Evolutionary conservation across 2,329 filamentous ascomycete genomes (phyloP).

Genomic region (Aspergillus tubingensis): DNA sequence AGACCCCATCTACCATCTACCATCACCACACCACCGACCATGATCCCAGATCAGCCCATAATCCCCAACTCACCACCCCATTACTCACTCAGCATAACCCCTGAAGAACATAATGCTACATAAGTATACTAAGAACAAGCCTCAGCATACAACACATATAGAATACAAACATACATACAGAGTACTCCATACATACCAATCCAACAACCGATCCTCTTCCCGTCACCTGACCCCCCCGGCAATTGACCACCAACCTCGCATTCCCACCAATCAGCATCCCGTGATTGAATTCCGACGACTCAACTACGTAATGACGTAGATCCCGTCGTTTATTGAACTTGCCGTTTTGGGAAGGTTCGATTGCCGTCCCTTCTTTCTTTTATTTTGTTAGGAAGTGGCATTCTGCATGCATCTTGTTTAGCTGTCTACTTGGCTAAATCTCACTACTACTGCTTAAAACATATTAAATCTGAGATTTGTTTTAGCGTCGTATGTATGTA

Average conservation of each 20-base stretch:
- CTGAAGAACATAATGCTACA: too few relatives aligned
- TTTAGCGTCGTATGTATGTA: neutral
- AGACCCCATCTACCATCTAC: neutral
- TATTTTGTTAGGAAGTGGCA: neutral
- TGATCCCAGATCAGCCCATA: neutral
- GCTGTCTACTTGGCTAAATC: too few relatives aligned
- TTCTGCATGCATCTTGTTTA: too few relatives aligned
- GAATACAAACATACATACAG: neutral
- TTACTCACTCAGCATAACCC: neutral
- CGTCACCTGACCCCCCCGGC: conserved; percentile 15
- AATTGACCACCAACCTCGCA: neutral
- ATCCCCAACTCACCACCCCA: neutral
- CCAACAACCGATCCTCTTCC: neutral
- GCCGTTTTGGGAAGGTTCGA: neutral
- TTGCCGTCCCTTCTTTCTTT: neutral
- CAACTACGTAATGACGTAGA: conserved; percentile 9
- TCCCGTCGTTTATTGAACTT: conserved; percentile 8
- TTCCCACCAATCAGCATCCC: conserved; percentile 13
- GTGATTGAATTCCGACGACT: conserved; percentile 11
- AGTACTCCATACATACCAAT: neutral
- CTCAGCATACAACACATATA: neutral
- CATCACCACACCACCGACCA: neutral
- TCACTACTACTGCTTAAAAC: too few relatives aligned
- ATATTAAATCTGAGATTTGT: neutral
- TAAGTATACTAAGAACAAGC: too few relatives aligned